Evolutionary conservation across 2,329 filamentous ascomycete genomes (phyloP).

Genomic region (Akanthomyces lecanii): DNA sequence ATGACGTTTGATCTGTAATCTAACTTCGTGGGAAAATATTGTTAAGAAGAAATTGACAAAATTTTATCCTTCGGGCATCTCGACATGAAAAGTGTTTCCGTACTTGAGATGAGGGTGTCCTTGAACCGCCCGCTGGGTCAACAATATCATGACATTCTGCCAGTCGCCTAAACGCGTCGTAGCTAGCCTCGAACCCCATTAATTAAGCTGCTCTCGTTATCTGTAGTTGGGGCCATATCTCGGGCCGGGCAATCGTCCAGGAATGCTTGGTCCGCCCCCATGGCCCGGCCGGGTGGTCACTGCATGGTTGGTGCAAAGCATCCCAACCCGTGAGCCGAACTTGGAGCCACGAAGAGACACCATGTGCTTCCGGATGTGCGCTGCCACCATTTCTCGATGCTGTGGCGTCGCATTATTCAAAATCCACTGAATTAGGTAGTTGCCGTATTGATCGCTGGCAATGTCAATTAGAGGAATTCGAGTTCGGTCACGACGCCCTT

Average conservation of each 20-base stretch:
- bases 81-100: conserved; percentile 28
- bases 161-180: conserved; percentile 15
- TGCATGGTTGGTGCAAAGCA: conserved; percentile 96
- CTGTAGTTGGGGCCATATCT: conserved; percentile 58
- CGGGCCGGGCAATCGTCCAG: conserved; percentile 52
- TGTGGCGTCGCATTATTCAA: conserved; percentile 81
- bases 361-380: conserved; percentile 98
- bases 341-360: conserved; percentile 97
- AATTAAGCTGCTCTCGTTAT: conserved; percentile 27
- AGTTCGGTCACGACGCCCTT: conserved; percentile 82
- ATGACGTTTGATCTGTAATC: conserved; percentile 55
- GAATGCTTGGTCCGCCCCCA: conserved; percentile 64
- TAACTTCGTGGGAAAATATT: conserved; percentile 49
- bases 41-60: conserved; percentile 44
- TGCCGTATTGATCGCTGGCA: conserved; percentile 96
- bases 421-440: conserved; percentile 97
- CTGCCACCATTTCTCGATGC: conserved; percentile 88
- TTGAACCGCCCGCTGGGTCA: conserved; percentile 19
- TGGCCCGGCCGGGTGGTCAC: conserved; percentile 85
- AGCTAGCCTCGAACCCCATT: conserved; percentile 14
- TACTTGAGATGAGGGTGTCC: conserved; percentile 21
- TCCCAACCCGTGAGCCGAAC: conserved; percentile 95
- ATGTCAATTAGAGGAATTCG: conserved; percentile 98
- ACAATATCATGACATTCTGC: conserved; percentile 16
- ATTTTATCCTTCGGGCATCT: conserved; percentile 37